phyloP scores from a whole-genome alignment of 2,329 filamentous ascomycete genomes.

The Colletotrichum tropicicola region DNA sequence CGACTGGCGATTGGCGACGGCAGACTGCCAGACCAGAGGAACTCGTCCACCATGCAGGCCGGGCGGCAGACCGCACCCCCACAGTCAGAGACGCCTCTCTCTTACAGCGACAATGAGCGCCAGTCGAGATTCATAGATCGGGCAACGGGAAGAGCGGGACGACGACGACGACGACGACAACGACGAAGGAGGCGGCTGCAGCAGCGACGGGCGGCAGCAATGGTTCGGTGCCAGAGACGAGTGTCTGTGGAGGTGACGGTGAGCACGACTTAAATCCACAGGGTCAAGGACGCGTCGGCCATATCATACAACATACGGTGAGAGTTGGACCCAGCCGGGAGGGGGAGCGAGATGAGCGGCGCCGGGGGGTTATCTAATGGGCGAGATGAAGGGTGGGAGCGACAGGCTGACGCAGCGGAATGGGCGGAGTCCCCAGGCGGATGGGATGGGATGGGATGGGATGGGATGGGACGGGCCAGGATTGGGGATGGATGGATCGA shows the following conservation, averaged over 20 bases:
- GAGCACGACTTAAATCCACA: constrained; percentile 28
- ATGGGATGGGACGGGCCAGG: constrained; percentile 23
- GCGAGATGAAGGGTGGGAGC: constrained; percentile 30
- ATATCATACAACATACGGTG: constrained; percentile 30
- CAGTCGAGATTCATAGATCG: constrained; percentile 22
- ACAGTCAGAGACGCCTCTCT: constrained; percentile 27
- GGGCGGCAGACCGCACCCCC: constrained; percentile 24
- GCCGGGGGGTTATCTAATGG: constrained; percentile 31
- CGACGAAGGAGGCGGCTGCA: not conserved
- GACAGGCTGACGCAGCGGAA: constrained; percentile 31
- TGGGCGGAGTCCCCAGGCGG: constrained; percentile 29
- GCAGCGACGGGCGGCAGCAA: constrained; percentile 5
- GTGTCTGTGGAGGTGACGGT: constrained; percentile 17
- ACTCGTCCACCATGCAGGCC: constrained; percentile 27
- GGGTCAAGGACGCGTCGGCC: constrained; percentile 20
- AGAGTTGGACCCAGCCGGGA: constrained; percentile 28
- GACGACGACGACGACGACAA: not conserved
- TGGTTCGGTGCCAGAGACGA: constrained; percentile 21
- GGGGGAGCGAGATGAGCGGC: constrained; percentile 31
- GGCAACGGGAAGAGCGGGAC: not conserved
- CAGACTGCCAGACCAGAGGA: constrained; percentile 22
- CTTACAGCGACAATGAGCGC: constrained; percentile 18
- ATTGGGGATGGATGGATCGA: constrained; percentile 16
- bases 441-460: constrained; percentile 27
- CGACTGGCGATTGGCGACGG: constrained; percentile 21